Percentiles rank a stretch among this genome's conserved stretches.
phyloP scores from a whole-genome alignment of 306 rosid genomes.

The Canavalia gladiata region DNA sequence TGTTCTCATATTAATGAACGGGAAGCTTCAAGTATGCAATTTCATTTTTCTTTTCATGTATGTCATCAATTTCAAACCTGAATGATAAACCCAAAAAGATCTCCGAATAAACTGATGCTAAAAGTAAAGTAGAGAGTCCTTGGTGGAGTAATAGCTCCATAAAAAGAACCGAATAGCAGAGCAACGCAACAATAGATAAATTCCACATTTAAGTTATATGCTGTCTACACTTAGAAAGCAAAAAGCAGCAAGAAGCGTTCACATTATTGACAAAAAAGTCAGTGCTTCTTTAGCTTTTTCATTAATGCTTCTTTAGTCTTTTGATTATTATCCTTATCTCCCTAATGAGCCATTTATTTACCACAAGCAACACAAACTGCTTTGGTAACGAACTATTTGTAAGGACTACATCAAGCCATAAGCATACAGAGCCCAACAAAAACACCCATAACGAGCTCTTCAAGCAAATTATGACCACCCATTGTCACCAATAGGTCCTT shows the following conservation, averaged over 20 bases:
- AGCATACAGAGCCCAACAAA: background rate
- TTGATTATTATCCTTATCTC: background rate
- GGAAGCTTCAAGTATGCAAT: background rate
- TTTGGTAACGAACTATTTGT: background rate
- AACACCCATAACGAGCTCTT: constrained; percentile 2
- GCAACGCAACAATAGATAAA: background rate
- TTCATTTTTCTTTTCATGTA: background rate
- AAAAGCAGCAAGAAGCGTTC: background rate
- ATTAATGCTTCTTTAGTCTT: background rate
- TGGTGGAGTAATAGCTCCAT: background rate
- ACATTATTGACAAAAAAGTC: background rate
- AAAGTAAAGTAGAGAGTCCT: background rate
- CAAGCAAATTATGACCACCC: background rate
- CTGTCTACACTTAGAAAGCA: background rate
- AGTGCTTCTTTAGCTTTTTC: background rate
- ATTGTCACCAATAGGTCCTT: background rate
- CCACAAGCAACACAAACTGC: background rate
- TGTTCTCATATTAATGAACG: constrained; percentile 3
- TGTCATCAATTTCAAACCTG: background rate
- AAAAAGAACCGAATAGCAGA: background rate
- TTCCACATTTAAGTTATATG: background rate
- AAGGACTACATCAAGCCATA: background rate
- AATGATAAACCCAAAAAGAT: background rate
- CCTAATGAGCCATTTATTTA: background rate
- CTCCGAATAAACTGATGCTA: background rate